Evolutionary conservation across 1,284 basidiomycete species (phyloP).

Genomic region (Trichosporon sp.): DNA sequence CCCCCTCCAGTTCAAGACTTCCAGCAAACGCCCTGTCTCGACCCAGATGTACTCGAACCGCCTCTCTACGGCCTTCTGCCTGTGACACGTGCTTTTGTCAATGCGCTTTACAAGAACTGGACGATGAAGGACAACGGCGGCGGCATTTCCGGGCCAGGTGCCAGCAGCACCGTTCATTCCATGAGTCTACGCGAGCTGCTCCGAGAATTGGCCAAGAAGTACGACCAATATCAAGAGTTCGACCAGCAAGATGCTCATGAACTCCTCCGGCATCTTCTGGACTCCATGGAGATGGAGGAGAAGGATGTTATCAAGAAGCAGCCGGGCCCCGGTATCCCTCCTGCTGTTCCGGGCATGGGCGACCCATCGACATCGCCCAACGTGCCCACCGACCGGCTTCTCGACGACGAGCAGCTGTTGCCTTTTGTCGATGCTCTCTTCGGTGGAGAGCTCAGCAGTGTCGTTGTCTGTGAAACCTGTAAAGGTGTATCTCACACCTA

Average conservation of each 20-base stretch:
- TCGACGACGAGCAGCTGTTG: slow-evolving; percentile 52
- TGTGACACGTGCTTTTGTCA: slow-evolving; percentile 51
- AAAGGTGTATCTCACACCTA: slow-evolving; percentile 81
- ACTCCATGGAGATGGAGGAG: slow-evolving; percentile 95
- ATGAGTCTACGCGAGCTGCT: slow-evolving; percentile 63
- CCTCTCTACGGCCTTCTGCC: slow-evolving; percentile 50
- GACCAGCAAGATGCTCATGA: slow-evolving; percentile 92
- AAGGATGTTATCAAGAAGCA: slow-evolving; percentile 67
- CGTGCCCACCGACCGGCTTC: not conserved
- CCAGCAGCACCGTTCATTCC: slow-evolving; percentile 37
- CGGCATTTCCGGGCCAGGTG: slow-evolving; percentile 40
- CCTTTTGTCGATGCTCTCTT: slow-evolving; percentile 88
- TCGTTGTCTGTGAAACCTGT: slow-evolving; percentile 91
- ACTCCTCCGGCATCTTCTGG: slow-evolving; percentile 81
- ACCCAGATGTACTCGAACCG: slow-evolving; percentile 49
- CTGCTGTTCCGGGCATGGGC: not conserved
- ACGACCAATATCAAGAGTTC: slow-evolving; percentile 84
- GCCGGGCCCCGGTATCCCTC: not conserved
- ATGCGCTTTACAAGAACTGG: slow-evolving; percentile 50
- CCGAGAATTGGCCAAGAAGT: slow-evolving; percentile 73
- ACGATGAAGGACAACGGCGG: slow-evolving; percentile 53
- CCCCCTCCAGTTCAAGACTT: slow-evolving; percentile 39
- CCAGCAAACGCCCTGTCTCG: slow-evolving; percentile 48
- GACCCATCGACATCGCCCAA: not conserved
- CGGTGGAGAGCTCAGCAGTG: slow-evolving; percentile 79